Evolutionary conservation across 164 flowering plant species (phyloP).

Genomic region (Buxus sempervirens): DNA sequence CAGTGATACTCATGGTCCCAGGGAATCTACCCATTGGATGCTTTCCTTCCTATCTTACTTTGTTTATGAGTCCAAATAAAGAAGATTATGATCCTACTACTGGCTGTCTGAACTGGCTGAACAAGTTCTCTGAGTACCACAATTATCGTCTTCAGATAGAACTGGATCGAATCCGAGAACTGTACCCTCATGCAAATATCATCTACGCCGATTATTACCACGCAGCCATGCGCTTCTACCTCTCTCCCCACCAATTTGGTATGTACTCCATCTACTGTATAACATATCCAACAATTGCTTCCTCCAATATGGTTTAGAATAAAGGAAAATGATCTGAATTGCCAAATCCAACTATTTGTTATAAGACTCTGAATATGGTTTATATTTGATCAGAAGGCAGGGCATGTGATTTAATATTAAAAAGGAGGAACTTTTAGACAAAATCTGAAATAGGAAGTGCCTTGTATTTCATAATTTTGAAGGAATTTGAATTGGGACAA

Average conservation of each 20-base stretch:
- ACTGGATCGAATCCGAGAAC: constrained; percentile 15
- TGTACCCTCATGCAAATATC: constrained; percentile 30
- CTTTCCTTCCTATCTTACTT: constrained; percentile 16
- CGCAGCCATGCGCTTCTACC: constrained; percentile 28
- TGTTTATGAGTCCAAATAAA: constrained; percentile 6
- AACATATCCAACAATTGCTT: background rate
- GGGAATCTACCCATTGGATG: constrained; percentile 42
- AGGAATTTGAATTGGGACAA: no score
- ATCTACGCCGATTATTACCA: constrained; percentile 49
- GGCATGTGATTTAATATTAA: no score
- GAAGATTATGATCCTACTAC: constrained; percentile 27
- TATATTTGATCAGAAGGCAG: no score
- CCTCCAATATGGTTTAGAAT: no score
- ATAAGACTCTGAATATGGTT: no score
- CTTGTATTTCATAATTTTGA: no score
- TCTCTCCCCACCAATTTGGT: constrained; percentile 28
- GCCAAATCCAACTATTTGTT: no score
- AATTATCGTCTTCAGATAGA: constrained; percentile 28
- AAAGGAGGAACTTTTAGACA: no score
- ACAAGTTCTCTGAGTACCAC: constrained; percentile 30
- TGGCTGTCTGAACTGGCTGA: constrained; percentile 35
- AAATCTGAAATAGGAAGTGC: no score
- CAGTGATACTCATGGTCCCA: constrained; percentile 31
- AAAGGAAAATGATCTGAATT: no score
- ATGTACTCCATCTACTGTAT: background rate